Conservation (phyloP, 805 yeast species). For the Spathaspora girioi region DNA sequence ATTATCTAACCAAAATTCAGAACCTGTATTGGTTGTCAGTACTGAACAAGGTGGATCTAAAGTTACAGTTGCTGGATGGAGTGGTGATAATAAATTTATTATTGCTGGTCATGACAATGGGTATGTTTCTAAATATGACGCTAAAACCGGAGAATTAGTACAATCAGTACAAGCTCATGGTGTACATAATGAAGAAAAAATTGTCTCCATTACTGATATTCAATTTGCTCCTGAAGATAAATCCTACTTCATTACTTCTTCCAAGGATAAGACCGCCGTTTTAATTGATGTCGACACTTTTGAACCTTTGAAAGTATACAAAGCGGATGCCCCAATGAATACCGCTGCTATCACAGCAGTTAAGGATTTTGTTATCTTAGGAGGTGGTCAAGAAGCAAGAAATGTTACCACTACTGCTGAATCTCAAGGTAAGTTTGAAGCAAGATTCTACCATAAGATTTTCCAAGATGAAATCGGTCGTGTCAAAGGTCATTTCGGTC, state of each 20-base stretch:
- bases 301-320: slow-evolving; percentile 66
- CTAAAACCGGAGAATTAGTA: slow-evolving; percentile 67
- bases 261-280: slow-evolving; percentile 84
- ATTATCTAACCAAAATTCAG: slow-evolving; percentile 41
- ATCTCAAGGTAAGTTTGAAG: slow-evolving; percentile 93
- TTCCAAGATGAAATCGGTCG: slow-evolving; percentile 96
- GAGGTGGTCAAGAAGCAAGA: slow-evolving; percentile 99
- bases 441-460: slow-evolving; percentile 91
- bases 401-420: slow-evolving; percentile 97
- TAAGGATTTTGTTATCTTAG: slow-evolving; percentile 87
- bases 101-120: slow-evolving; percentile 91
- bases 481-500: slow-evolving; percentile 99
- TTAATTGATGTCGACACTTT: slow-evolving; percentile 76
- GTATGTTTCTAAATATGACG: slow-evolving; percentile 72
- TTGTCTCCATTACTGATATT: slow-evolving; percentile 65
- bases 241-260: slow-evolving; percentile 87
- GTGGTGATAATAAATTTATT: slow-evolving; percentile 68
- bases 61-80: slow-evolving; percentile 84
- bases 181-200: slow-evolving; percentile 47
- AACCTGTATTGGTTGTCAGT: slow-evolving; percentile 57
- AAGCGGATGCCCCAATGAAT: slow-evolving; percentile 91
- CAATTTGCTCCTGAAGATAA: slow-evolving; percentile 80
- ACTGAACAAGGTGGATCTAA: slow-evolving; percentile 58
- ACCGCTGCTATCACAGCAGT: slow-evolving; percentile 91
- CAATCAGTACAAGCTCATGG: slow-evolving; percentile 66